These are phyloP conservation scores for Russula emetica DNA, from an alignment of 768 basidiomycete species.

Conservation along the genomic window DNA sequence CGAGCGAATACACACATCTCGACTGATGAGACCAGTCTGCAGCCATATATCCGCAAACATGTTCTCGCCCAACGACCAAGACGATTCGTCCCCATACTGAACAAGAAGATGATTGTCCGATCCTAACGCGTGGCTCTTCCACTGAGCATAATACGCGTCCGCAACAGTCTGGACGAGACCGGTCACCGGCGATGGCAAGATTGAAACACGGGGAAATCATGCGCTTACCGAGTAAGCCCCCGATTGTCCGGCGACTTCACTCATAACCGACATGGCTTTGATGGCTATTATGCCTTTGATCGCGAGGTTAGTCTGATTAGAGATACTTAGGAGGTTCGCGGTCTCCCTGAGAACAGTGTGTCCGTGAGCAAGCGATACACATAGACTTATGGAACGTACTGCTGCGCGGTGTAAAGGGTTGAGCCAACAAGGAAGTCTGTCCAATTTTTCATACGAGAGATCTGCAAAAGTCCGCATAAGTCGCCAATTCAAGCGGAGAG, in stretches of 20 bases:
- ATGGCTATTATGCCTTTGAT: slow-evolving; percentile 27
- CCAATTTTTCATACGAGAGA: slow-evolving; percentile 16
- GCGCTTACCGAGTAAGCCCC: slow-evolving; percentile 1
- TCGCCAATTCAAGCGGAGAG: not conserved
- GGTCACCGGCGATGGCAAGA: not conserved
- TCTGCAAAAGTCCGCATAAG: not conserved
- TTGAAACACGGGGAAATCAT: not conserved
- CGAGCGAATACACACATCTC: slow-evolving; percentile 2
- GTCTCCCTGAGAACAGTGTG: slow-evolving; percentile 3
- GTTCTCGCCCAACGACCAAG: slow-evolving; percentile 25
- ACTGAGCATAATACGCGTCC: slow-evolving; percentile 3
- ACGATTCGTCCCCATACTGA: slow-evolving; percentile 13
- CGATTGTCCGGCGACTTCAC: not conserved
- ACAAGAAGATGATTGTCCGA: slow-evolving; percentile 18
- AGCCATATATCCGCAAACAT: slow-evolving; percentile 26
- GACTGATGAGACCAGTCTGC: slow-evolving; percentile 14
- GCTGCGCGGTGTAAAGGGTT: slow-evolving; percentile 8
- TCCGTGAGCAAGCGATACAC: not conserved
- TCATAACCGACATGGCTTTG: slow-evolving; percentile 24
- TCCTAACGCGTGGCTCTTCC: slow-evolving; percentile 17
- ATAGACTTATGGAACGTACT: slow-evolving; percentile 2
- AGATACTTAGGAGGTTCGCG: not conserved
- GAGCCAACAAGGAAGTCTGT: slow-evolving; percentile 11
- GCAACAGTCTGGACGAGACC: slow-evolving; percentile 4
- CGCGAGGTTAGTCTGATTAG: slow-evolving; percentile 24